These are phyloP conservation scores for Globisporangium cylindrosporum DNA, from an alignment of 352 stramenopile species.

Conservation along the genomic window DNA sequence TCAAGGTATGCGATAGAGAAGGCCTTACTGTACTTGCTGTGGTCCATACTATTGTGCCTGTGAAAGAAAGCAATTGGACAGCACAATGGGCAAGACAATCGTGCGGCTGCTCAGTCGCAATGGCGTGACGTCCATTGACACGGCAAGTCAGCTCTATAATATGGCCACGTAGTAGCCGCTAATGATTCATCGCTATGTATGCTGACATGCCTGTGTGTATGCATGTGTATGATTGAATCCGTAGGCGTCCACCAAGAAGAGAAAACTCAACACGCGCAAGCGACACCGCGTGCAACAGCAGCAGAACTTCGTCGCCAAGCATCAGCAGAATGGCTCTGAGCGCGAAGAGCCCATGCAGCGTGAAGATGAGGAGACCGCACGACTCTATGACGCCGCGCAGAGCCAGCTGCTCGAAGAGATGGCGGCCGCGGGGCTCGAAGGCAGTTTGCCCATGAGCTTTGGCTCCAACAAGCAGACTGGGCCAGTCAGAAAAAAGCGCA, in stretches of 20 bases:
- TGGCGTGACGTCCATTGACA: slow-evolving; percentile 27
- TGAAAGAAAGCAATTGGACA: not conserved
- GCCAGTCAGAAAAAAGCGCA: slow-evolving; percentile 5
- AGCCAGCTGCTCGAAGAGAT: slow-evolving; percentile 58
- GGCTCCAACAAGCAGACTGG: slow-evolving; percentile 21
- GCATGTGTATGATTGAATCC: not conserved
- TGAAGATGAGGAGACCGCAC: slow-evolving; percentile 10
- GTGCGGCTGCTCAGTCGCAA: slow-evolving; percentile 36
- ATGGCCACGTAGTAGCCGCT: no score
- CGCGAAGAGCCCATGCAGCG: not conserved
- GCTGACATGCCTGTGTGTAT: not conserved
- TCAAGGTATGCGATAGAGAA: not conserved
- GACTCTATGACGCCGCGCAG: slow-evolving; percentile 53
- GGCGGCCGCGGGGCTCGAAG: slow-evolving; percentile 47
- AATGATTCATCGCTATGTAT: no score
- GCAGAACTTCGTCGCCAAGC: no score
- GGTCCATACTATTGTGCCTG: no score
- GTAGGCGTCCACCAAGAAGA: slow-evolving; percentile 2
- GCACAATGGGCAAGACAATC: slow-evolving; percentile 22
- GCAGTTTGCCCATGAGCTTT: slow-evolving; percentile 59
- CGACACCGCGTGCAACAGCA: slow-evolving; percentile 16
- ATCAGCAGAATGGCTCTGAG: no score
- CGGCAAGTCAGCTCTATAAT: not conserved
- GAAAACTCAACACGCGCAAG: slow-evolving; percentile 26
- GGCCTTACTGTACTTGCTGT: not conserved